These are phyloP conservation scores for Coemansia sp. DNA, from an alignment of 192 early-diverging fungal species.

Conservation along the genomic window DNA sequence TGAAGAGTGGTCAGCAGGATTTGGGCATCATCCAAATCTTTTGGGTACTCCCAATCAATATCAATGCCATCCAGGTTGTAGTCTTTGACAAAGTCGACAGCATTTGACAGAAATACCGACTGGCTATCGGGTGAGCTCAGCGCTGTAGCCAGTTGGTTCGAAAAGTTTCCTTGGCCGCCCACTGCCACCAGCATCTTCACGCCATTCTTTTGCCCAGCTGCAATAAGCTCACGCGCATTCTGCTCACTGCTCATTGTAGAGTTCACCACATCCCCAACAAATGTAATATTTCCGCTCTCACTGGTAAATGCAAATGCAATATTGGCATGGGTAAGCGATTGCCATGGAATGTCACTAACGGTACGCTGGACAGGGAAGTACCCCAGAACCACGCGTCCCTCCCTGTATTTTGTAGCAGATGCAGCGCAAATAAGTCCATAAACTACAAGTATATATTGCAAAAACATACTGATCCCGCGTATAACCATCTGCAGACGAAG, in stretches of 20 bases:
- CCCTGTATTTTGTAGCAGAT: constrained; percentile 27
- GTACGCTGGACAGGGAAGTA: constrained; percentile 52
- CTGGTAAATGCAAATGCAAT: constrained; percentile 61
- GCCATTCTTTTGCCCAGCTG: constrained; percentile 32
- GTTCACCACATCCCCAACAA: constrained; percentile 50
- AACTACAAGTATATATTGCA: neutral
- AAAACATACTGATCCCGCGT: neutral
- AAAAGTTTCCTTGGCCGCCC: constrained; percentile 72
- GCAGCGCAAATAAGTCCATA: neutral
- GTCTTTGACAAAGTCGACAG: constrained; percentile 53
- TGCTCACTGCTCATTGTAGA: constrained; percentile 52
- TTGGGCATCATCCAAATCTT: constrained; percentile 54
- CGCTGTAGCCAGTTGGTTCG: constrained; percentile 58
- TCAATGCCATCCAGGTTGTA: constrained; percentile 74
- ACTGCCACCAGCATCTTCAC: constrained; percentile 67
- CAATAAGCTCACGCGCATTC: constrained; percentile 34
- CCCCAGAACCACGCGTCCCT: constrained; percentile 45
- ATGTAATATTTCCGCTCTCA: constrained; percentile 37
- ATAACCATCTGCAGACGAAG: neutral
- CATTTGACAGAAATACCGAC: constrained; percentile 57
- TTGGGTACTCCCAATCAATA: constrained; percentile 77
- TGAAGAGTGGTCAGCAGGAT: constrained; percentile 63
- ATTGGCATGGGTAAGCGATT: constrained; percentile 62
- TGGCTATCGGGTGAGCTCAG: constrained; percentile 57
- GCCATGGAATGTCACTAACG: constrained; percentile 49